Evolutionary conservation across 2,329 filamentous ascomycete species (phyloP).

Genomic region (Clonostachys solani): DNA sequence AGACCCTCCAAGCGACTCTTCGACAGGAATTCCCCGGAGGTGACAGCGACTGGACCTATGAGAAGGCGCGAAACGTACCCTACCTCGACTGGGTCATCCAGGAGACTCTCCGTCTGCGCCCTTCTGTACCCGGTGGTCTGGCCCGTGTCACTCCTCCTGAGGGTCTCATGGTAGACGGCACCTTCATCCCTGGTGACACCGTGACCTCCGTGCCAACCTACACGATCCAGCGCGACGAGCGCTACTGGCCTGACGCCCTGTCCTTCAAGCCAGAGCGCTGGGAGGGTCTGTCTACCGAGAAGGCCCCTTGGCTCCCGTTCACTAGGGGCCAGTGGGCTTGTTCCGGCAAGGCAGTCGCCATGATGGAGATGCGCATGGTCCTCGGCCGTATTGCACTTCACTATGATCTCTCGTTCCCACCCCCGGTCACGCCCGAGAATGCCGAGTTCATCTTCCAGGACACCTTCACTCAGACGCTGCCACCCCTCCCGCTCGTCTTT

Average conservation of each 20-base stretch:
- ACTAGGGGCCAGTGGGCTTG: constrained; percentile 3
- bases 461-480: constrained; percentile 2
- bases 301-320: constrained; percentile 1
- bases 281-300: constrained; percentile 2
- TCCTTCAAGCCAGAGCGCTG: constrained; percentile 2
- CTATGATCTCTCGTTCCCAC: constrained; percentile 1
- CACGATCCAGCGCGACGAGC: constrained; percentile 8
- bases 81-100: constrained; percentile 4
- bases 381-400: not conserved
- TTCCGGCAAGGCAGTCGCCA: constrained; percentile 1
- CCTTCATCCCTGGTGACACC: constrained; percentile 20
- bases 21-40: not conserved
- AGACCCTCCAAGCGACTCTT: not conserved
- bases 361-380: constrained; percentile 5
- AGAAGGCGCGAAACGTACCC: not conserved
- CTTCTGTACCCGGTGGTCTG: constrained; percentile 4
- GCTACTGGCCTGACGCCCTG: constrained; percentile 2
- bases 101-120: constrained; percentile 4
- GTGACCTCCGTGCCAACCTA: constrained; percentile 19
- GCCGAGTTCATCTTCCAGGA: not conserved
- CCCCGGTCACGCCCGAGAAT: not conserved
- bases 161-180: constrained; percentile 20
- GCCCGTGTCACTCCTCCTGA: constrained; percentile 24
- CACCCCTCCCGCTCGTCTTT: not conserved
- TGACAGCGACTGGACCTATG: constrained; percentile 3